phyloP scores from a whole-genome alignment of 176 grass and related monocot species.

The Otatea glauca region DNA sequence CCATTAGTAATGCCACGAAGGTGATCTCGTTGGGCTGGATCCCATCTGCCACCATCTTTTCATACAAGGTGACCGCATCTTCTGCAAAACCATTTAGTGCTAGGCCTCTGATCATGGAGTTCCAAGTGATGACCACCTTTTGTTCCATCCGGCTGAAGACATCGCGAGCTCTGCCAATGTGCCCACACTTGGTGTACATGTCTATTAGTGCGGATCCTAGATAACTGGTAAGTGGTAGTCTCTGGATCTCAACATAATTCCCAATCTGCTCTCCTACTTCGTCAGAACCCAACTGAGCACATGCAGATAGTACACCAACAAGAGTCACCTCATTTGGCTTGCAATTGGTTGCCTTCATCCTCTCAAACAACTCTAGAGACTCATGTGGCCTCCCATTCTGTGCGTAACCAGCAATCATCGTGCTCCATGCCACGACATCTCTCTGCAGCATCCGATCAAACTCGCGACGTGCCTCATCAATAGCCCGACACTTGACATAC shows the following conservation, averaged over 20 bases:
- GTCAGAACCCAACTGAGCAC: constrained; percentile 65
- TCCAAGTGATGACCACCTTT: constrained; percentile 79
- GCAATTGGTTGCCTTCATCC: constrained; percentile 69
- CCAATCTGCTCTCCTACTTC: constrained; percentile 72
- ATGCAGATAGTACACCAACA: constrained; percentile 79
- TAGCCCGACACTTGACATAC: constrained; percentile 72
- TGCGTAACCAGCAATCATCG: constrained; percentile 83
- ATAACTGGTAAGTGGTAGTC: constrained; percentile 56
- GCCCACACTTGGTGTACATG: constrained; percentile 82
- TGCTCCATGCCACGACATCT: constrained; percentile 88
- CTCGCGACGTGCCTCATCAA: constrained; percentile 72
- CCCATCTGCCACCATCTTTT: constrained; percentile 52
- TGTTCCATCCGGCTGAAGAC: constrained; percentile 72
- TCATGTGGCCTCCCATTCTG: constrained; percentile 74
- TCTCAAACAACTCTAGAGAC: constrained; percentile 76
- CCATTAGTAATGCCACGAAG: constrained; percentile 66
- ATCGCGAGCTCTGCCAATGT: constrained; percentile 56
- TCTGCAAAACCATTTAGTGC: constrained; percentile 78
- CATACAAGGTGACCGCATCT: constrained; percentile 53
- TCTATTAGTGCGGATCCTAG: constrained; percentile 70
- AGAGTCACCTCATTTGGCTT: constrained; percentile 81
- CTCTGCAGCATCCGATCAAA: constrained; percentile 66
- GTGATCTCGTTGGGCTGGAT: constrained; percentile 72
- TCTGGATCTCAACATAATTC: constrained; percentile 61
- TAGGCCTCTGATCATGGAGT: constrained; percentile 82